Evolutionary conservation across 2,329 filamentous ascomycete genomes (phyloP).

Genomic region (Ophiostoma pallidulum): DNA sequence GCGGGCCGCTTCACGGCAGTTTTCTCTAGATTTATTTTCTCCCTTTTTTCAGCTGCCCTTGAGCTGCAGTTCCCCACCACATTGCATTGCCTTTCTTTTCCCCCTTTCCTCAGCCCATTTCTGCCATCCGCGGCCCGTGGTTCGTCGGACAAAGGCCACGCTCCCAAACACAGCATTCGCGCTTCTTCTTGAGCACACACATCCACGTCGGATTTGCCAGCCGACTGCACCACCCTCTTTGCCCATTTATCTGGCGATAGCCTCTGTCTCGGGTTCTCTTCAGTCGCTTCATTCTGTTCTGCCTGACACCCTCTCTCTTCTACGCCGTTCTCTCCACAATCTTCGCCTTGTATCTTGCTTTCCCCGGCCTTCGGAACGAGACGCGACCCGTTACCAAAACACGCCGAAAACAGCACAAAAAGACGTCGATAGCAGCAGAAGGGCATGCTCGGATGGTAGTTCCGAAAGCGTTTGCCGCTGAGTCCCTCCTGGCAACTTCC

Average conservation of each 20-base stretch:
- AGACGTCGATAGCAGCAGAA: neutral
- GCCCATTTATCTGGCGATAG: neutral
- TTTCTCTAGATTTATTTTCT: slow-evolving; percentile 2
- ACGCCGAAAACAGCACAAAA: neutral
- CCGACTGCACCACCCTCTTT: neutral
- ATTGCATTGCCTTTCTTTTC: slow-evolving; percentile 2
- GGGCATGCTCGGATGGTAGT: slow-evolving; percentile 6
- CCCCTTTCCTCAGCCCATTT: slow-evolving; percentile 6
- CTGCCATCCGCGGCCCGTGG: neutral
- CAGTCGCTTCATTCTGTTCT: neutral
- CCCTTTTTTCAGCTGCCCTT: too few species aligned
- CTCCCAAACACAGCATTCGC: slow-evolving; percentile 2
- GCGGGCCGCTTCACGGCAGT: neutral
- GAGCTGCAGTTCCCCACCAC: slow-evolving; percentile 9
- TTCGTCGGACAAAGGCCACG: slow-evolving; percentile 4
- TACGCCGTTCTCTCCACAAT: too few species aligned
- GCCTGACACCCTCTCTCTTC: too few species aligned
- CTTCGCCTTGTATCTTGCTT: neutral
- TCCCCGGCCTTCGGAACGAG: neutral
- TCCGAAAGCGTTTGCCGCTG: neutral
- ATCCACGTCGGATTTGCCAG: slow-evolving; percentile 6
- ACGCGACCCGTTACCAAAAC: neutral
- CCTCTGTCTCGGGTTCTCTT: neutral
- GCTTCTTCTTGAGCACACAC: slow-evolving; percentile 1
- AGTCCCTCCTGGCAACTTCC: neutral